Evolutionary conservation across 805 yeast species (phyloP), one percentile per base, ranked within the genome.

Genomic region (Nakazawaea pomicola): DNA sequence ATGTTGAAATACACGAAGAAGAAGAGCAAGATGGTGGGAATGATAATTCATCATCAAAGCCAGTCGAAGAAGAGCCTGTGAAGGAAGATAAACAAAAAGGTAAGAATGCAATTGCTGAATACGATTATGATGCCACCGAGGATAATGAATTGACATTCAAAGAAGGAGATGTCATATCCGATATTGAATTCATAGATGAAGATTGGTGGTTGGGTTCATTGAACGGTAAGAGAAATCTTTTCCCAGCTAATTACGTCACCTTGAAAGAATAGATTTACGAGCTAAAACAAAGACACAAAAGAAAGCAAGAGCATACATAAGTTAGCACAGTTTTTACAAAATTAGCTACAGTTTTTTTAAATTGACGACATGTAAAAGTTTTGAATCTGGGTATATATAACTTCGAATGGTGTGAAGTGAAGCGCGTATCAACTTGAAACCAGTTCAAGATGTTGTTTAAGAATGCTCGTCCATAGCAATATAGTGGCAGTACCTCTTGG

Each of bases 131-230:
- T 38, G 96, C 95, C 24, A 82, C 82, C 20, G 99, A 93, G 63
- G 95, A 83, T 49, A 93, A 90, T 56, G 99, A 93, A 64, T 70
- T 93, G 45, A 74, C 78, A 2, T 93, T 93, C 60, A 74, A 68
- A 18, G 96, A 87, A 57, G 95, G 91, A 40, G 98, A 88, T 51
- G 54, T 70, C 45, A 88, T 93, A 47, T 67, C 78, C 15, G 84
- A 88, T 45, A 83, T 93, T 47, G 95, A 89, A 52, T 84, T 86
- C 60, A 83, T 86, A 14, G 95, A 89, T 53, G 96, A 87, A 34
- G 96, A 87, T 58, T 93, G 99, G 99, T 93, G 98, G 98, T 70
- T 83, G 41, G 99, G 99, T 38, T 79, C 76, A 47, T 71, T 81
- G 51, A 65, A 78, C 24, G 96, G 96, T 33, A 83, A 78, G 50